Evolutionary conservation across 805 yeast species (phyloP), one percentile per base, ranked within the genome.

Genomic region (Cyberlindnera maritima): DNA sequence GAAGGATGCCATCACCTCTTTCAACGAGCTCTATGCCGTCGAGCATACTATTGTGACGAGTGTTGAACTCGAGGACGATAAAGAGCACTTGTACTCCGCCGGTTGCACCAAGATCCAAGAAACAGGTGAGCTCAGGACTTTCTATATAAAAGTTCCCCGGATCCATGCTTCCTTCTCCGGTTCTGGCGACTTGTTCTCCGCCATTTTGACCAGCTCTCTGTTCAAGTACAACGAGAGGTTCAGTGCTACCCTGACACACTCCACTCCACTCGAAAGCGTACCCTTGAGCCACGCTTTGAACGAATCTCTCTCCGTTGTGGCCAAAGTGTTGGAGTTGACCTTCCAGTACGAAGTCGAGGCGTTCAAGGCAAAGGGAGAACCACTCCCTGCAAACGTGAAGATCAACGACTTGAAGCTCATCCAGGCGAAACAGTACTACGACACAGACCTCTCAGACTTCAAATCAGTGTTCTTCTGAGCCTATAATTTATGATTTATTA

Each of bases 131-230:
- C 41, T 43, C 12, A 37, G 40, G 13, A 21, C 50, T 3, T 53
- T 66, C 44, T 68, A 62, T 40, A 67, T 71, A 39, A 69, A 71
- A 20, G 74, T 81, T 2, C 68, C 72, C 4, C 65, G 68, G 53
- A 76, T 85, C 12, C 66, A 75, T 18, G 88, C 89, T 10, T 66
- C 71, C 2, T 85, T 85, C 60, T 81, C 80, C 35, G 94, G 94
- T 1, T 77, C 87, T 48, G 94, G 94, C 2, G 94, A 86, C 60
- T 64, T 86, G 15, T 83, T 85, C 61, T 70, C 82, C 3, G 89
- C 84, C 1, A 58, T 86, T 14, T 53, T 85, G 17, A 71, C 83
- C 3, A 78, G 84, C 53, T 63, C 70, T 2, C 74, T 74, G 52
- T 67, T 68, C 46, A 62, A 67, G 53, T 60, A 59, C 26, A 46